Evolutionary conservation across 2,329 filamentous ascomycete genomes (phyloP).

Genomic region (Byssothecium circinans): DNA sequence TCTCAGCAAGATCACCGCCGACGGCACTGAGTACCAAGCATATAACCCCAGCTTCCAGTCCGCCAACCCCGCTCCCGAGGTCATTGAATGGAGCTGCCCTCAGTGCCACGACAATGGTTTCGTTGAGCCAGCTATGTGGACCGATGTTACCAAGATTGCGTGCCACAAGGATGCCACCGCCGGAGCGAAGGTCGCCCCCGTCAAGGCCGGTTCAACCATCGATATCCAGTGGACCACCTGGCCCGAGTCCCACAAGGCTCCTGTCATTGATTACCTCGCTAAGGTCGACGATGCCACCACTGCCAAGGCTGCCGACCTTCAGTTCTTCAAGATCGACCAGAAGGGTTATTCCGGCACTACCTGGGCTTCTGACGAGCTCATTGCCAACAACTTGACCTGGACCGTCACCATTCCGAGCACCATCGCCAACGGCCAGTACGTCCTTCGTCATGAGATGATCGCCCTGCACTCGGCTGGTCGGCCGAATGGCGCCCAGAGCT

Average conservation of each 20-base stretch:
- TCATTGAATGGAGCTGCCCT: constrained; percentile 58
- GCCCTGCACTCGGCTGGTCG: constrained; percentile 59
- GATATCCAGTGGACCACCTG: constrained; percentile 65
- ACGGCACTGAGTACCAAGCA: constrained; percentile 50
- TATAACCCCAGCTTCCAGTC: constrained; percentile 47
- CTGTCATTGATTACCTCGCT: constrained; percentile 66
- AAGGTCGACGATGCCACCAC: constrained; percentile 57
- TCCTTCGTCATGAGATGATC: constrained; percentile 62
- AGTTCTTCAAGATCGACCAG: constrained; percentile 67
- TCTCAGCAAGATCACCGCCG: constrained; percentile 48
- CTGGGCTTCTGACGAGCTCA: constrained; percentile 60
- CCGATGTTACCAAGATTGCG: constrained; percentile 55
- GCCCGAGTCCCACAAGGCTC: constrained; percentile 66
- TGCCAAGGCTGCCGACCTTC: constrained; percentile 56
- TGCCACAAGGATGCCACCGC: constrained; percentile 60
- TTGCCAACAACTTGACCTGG: constrained; percentile 53
- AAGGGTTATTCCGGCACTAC: constrained; percentile 54
- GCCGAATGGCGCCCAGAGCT: constrained; percentile 49
- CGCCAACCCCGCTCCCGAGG: constrained; percentile 33
- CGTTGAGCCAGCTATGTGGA: constrained; percentile 53
- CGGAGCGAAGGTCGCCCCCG: constrained; percentile 59
- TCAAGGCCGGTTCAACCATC: constrained; percentile 59
- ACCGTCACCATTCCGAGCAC: constrained; percentile 55
- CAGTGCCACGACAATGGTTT: constrained; percentile 57
- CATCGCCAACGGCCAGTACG: constrained; percentile 59